These are phyloP conservation scores for Trebouxiophyceae sp. DNA, from an alignment of 163 green algal species.

Conservation along the genomic window DNA sequence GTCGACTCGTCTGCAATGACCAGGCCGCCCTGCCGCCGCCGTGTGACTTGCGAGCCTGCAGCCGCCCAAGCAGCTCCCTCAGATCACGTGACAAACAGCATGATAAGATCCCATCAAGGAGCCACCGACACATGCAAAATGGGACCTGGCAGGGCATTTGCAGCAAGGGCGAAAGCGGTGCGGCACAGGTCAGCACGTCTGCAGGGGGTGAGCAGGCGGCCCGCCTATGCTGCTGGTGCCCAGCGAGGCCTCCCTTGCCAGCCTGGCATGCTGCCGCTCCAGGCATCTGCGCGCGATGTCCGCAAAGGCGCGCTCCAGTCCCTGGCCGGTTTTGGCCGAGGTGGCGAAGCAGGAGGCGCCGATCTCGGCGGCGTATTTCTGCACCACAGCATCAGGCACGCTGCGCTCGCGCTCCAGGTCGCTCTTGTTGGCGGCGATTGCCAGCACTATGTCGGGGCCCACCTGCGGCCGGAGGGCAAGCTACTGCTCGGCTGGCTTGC, in stretches of 20 bases:
- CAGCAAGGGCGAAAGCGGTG: not conserved
- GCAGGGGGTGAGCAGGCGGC: not conserved
- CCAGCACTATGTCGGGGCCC: slow-evolving; percentile 16
- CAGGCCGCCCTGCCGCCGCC: not conserved
- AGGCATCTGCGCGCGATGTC: not conserved
- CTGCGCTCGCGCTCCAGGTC: slow-evolving; percentile 7
- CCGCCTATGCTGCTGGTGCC: not conserved
- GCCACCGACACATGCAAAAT: no score
- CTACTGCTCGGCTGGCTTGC: not conserved
- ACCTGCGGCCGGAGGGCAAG: slow-evolving; percentile 9
- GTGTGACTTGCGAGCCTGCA: not conserved
- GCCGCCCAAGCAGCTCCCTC: not conserved
- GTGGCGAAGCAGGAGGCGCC: slow-evolving; percentile 9
- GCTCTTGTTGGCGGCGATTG: slow-evolving; percentile 23
- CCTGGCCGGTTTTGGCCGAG: slow-evolving; percentile 18
- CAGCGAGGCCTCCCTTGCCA: not conserved
- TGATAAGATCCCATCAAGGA: no score
- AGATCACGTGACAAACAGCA: no score
- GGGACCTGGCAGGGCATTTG: not conserved
- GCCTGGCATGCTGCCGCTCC: not conserved
- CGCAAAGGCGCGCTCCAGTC: slow-evolving; percentile 10
- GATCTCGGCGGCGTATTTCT: slow-evolving; percentile 10
- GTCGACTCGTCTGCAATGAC: not conserved
- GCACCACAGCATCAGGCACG: slow-evolving; percentile 5
- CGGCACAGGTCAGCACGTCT: not conserved